Evolutionary conservation across 2,329 filamentous ascomycete genomes (phyloP).

Genomic region (Penicillium sclerotigenum): DNA sequence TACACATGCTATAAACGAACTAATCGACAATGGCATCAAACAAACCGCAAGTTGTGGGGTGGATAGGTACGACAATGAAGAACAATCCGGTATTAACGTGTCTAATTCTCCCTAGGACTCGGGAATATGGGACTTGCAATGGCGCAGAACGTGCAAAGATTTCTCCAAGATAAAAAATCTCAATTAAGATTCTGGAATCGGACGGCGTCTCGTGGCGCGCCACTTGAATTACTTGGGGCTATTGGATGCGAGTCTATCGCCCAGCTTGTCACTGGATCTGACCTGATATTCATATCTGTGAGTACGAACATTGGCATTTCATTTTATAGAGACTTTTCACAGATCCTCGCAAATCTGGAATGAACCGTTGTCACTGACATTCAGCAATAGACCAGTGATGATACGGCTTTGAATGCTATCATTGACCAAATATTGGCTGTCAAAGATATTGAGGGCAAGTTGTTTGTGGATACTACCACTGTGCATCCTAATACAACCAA

Average conservation of each 20-base stretch:
- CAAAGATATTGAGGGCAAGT: slow-evolving; percentile 5
- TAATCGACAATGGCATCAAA: not conserved
- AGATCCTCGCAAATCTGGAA: not conserved
- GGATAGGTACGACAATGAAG: slow-evolving; percentile 6
- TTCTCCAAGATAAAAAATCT: not conserved
- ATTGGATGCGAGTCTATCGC: slow-evolving; percentile 6
- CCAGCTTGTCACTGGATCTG: slow-evolving; percentile 6
- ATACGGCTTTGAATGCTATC: not conserved
- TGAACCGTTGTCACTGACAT: not conserved
- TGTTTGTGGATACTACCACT: slow-evolving; percentile 14
- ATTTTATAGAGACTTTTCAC: not conserved
- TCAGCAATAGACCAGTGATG: not conserved
- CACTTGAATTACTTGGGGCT: slow-evolving; percentile 1
- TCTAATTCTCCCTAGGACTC: slow-evolving; percentile 4
- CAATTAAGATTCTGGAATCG: slow-evolving; percentile 12
- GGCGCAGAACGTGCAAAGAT: slow-evolving; percentile 9
- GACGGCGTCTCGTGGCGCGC: slow-evolving; percentile 7
- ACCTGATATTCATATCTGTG: slow-evolving; percentile 14
- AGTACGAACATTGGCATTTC: not conserved
- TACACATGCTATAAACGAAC: not conserved
- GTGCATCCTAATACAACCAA: slow-evolving; percentile 12
- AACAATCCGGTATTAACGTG: not conserved
- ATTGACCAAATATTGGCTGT: slow-evolving; percentile 1
- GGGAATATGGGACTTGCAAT: slow-evolving; percentile 16
- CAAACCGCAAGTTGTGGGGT: not conserved